Base-by-base conservation (phyloP, 129 eudicot genomes). In the Rutidosis leptorrhynchoides region DNA sequence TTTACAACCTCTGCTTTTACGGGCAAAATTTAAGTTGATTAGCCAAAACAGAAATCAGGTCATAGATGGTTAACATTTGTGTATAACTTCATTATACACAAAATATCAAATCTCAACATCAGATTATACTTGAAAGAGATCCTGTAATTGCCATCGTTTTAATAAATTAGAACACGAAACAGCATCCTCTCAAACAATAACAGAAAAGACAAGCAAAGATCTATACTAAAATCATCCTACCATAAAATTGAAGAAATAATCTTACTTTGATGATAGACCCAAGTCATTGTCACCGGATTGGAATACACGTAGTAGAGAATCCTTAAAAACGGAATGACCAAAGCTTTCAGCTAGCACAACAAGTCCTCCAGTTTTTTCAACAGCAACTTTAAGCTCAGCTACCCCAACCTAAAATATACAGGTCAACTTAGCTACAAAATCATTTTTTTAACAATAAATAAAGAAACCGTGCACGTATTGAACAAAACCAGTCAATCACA, bases 261-360 rank as follows among this genome's bases (percentile, higher is more conserved):
- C 95, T 86, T 88, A 93, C 98, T 86, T 93, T 71, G 98, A 88
- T 68, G 96, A 77, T 59, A 86, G 80, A 65, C 92, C 98, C 43
- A 93, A 85, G 69, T 93, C 95, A 70, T 72, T 60, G 65, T 88
- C 96, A 67, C 83, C 95, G 12, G 86, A 79, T 58, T 88, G 98
- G 61, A 88, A 93, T 58, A 93, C 79, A 48, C 82, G 95, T 76
- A 80, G 79, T 21, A 93, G 58, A 65, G 98, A 93, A 62, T 93
- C 98, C 82, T 88, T 93, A 49, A 93, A 93, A 40, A 85, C 91
- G 1, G 96, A 84, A 78, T 93, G 98, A 52, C 96, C 96, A 93
- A 93, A 93, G 79, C 98, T 93, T 82, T 93, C 98, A 28, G 96
- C 92, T 28, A 88, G 89, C 69, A 93, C 98, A 53, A 86, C 92